These are phyloP conservation scores for Populus alba DNA, from an alignment of 345 rosid species.

Conservation along the genomic window DNA sequence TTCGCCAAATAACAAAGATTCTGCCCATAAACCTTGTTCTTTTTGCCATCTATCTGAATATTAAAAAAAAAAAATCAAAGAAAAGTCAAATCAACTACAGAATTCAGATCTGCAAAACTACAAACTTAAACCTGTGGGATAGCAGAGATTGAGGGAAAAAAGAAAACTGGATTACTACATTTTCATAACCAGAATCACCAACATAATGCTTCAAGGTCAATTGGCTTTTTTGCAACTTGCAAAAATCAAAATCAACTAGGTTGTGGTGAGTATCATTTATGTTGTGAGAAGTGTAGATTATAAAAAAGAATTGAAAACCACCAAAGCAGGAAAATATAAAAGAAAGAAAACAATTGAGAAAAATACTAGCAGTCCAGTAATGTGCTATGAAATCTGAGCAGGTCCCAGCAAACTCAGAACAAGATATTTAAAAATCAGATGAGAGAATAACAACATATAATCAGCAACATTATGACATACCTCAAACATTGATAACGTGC, in stretches of 20 bases:
- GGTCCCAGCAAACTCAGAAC: not conserved
- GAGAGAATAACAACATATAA: not conserved
- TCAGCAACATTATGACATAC: conserved; percentile 25
- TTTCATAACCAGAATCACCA: not conserved
- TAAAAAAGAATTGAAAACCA: not conserved
- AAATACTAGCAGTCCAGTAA: not conserved
- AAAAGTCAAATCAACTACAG: conserved; percentile 1
- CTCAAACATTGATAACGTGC: conserved; percentile 99
- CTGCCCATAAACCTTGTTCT: conserved; percentile 98
- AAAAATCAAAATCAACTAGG: not conserved
- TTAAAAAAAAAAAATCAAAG: not conserved
- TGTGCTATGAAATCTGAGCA: not conserved
- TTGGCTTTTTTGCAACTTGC: not conserved
- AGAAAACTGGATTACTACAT: not conserved
- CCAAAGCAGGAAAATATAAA: not conserved
- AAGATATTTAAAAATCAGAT: not conserved
- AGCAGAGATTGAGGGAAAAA: not conserved
- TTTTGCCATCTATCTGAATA: conserved; percentile 80
- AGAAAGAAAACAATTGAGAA: not conserved
- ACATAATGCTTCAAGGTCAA: not conserved
- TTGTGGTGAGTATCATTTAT: not conserved
- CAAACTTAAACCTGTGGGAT: not conserved
- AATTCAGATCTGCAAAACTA: not conserved
- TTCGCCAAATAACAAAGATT: conserved; percentile 97
- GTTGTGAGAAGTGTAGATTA: not conserved